Evolutionary conservation across 2,329 filamentous ascomycete genomes (phyloP), one percentile per base, ranked within the genome.

Genomic region (Fusarium algeriense): DNA sequence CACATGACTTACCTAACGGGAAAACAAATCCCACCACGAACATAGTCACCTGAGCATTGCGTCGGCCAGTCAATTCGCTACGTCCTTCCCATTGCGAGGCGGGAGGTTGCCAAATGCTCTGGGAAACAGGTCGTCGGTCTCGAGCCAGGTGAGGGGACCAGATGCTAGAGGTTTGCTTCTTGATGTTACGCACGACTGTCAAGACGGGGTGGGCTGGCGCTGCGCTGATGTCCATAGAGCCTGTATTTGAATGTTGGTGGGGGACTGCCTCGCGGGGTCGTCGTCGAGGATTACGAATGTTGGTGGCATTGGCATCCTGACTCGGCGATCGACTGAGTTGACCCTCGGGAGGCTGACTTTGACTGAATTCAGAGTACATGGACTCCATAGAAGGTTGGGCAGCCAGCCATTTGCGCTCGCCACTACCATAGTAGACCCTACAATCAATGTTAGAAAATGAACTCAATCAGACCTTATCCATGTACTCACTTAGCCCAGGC

Each of bases 21-120:
- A 94, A 89, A 49, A 95, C 83, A 76, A 97, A 97, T 28, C 94
- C 94, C 49, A 91, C 44, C 60, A 90, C 89, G 81, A 97, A 97
- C 52, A 93, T 83, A 56, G 92, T 83, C 34, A 95, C 87, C 80
- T 97, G 94, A 49, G 90, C 82, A 76, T 95, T 95, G 67, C 92
- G 88, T 69, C 88, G 87, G 54, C 90, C 90, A 69, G 92, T 85
- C 6, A 89, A 77, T 19, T 87, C 86, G 38, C 87, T 88, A 41
- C 90, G 88, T 5, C 87, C 81, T 13, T 87, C 87, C 81, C 90
- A 92, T 65, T 90, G 88, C 26, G 92, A 82, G 3, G 90, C 91
- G 2, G 93, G 93, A 3, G 93, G 90, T 66, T 90, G 89, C 92
- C 93, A 96, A 19, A 90, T 84, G 76, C 88, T 92, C 72, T 84